phyloP scores from a whole-genome alignment of 805 yeast species.

The Candida succiphila region DNA sequence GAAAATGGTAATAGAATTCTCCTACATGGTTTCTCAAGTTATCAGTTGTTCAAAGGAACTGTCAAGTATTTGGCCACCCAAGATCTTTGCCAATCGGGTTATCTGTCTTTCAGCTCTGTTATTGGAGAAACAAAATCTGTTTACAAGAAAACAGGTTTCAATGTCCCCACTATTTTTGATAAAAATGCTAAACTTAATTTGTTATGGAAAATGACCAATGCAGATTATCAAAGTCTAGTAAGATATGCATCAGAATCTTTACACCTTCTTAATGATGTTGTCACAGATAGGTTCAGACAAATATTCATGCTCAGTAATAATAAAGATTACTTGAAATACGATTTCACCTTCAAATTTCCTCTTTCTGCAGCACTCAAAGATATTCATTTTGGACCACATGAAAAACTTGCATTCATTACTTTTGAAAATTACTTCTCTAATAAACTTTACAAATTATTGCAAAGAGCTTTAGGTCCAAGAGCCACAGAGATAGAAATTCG shows the following conservation, averaged over 20 bases:
- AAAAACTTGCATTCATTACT: slow-evolving; percentile 62
- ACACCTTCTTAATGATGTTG: slow-evolving; percentile 62
- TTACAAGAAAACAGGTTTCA: slow-evolving; percentile 50
- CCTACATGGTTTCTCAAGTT: slow-evolving; percentile 82
- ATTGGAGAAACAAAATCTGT: slow-evolving; percentile 34
- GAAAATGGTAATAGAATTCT: slow-evolving; percentile 64
- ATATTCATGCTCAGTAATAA: slow-evolving; percentile 59
- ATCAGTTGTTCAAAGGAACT: slow-evolving; percentile 87
- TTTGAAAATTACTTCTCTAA: slow-evolving; percentile 56
- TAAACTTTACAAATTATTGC: slow-evolving; percentile 49
- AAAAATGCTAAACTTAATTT: slow-evolving; percentile 69
- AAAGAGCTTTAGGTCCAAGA: slow-evolving; percentile 46
- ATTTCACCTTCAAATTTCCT: slow-evolving; percentile 47
- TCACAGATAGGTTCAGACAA: slow-evolving; percentile 72
- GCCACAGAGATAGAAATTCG: slow-evolving; percentile 28
- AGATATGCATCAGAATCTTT: slow-evolving; percentile 64
- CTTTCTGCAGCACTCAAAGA: slow-evolving; percentile 29
- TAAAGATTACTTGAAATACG: slow-evolving; percentile 51
- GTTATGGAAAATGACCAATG: slow-evolving; percentile 68
- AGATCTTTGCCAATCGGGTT: slow-evolving; percentile 56
- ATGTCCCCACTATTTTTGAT: slow-evolving; percentile 69
- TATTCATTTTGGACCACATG: slow-evolving; percentile 57
- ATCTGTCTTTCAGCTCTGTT: slow-evolving; percentile 54
- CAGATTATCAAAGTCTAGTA: slow-evolving; percentile 53
- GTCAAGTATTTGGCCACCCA: slow-evolving; percentile 72